These are phyloP conservation scores for Theobroma cacao DNA, from an alignment of 345 rosid species.

Conservation along the genomic window DNA sequence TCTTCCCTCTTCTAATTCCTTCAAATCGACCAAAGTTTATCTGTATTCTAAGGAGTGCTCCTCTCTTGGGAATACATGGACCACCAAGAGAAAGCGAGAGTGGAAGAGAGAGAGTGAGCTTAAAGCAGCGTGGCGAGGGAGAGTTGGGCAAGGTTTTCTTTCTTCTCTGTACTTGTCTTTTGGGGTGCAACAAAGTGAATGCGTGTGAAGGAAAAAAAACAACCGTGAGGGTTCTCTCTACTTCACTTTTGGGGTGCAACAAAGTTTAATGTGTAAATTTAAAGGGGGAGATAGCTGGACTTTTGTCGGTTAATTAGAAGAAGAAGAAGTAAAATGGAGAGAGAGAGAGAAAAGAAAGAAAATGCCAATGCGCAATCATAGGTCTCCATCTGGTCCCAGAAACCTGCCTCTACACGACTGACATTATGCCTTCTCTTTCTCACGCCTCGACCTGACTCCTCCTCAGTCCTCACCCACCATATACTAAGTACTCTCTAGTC, in stretches of 20 bases:
- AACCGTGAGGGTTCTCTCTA: slow-evolving; percentile 18
- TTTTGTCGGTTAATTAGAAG: slow-evolving; percentile 33
- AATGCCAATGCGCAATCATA: slow-evolving; percentile 11
- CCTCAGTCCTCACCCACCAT: slow-evolving; percentile 14
- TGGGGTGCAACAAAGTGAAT: slow-evolving; percentile 41
- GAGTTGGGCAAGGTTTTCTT: background rate
- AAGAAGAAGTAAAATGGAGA: background rate
- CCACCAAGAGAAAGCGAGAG: slow-evolving; percentile 3
- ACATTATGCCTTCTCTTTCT: slow-evolving; percentile 30
- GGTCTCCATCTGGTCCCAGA: slow-evolving; percentile 37
- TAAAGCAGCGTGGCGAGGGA: slow-evolving; percentile 28
- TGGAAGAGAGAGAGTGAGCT: slow-evolving; percentile 6
- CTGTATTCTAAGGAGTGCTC: slow-evolving; percentile 19
- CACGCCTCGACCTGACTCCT: slow-evolving; percentile 30
- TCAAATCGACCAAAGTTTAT: background rate
- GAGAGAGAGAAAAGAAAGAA: background rate
- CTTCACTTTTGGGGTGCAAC: slow-evolving; percentile 61
- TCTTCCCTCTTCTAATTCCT: slow-evolving; percentile 18
- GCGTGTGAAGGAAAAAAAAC: slow-evolving; percentile 3
- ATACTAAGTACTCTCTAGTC: background rate
- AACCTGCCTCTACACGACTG: slow-evolving; percentile 17
- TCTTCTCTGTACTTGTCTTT: slow-evolving; percentile 14
- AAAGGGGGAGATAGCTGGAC: slow-evolving; percentile 26
- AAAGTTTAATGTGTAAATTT: slow-evolving; percentile 32
- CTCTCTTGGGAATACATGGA: background rate